Evolutionary conservation across 768 basidiomycete species (phyloP), one percentile per base, ranked within the genome.

Genomic region (Coprinopsis marcescibilis): DNA sequence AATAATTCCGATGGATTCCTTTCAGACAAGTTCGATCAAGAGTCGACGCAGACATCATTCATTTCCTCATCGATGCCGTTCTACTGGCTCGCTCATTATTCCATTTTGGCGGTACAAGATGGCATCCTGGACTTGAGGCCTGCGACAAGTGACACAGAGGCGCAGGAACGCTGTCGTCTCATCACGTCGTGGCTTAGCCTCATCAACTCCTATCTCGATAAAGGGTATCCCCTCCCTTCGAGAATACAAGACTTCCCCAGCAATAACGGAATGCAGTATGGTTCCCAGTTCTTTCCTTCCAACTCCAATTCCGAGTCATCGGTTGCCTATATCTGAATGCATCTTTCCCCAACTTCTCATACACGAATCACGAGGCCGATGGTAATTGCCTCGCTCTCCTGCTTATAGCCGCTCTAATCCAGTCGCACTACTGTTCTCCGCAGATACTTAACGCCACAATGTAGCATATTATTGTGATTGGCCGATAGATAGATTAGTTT

Each of bases 61-160:
- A 56, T 70, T 14, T 65, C 57, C 49, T 64, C 74, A 48, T 74
- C 73, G 14, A 59, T 80, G 10, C 78, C 79, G 8, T 78, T 78
- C 60, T 82, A 80, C 59, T 82, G 80, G 80, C 69, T 82, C 23
- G 78, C 74, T 12, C 73, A 80, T 57, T 70, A 78, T 29, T 68
- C 75, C 10, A 60, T 80, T 19, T 57, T 76, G 38, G 77, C 75
- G 24, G 68, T 72, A 52, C 75, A 77, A 55, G 75, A 78, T 49
- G 69, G 68, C n/a, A 59, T 23, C 53, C 65, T 54, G 36, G 55
- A 55, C 41, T 36, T 44, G 35, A 54, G 29, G 42, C 51, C 38
- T 21, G 48, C 46, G 19, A 41, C 34, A 21, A 52, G 52, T 50
- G 49, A 52, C 32, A 38, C 34, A 24, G 54, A 57, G 15, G 56